Evolutionary conservation across 2,329 filamentous ascomycete species (phyloP).

Genomic region (Pyrenochaeta sp.): DNA sequence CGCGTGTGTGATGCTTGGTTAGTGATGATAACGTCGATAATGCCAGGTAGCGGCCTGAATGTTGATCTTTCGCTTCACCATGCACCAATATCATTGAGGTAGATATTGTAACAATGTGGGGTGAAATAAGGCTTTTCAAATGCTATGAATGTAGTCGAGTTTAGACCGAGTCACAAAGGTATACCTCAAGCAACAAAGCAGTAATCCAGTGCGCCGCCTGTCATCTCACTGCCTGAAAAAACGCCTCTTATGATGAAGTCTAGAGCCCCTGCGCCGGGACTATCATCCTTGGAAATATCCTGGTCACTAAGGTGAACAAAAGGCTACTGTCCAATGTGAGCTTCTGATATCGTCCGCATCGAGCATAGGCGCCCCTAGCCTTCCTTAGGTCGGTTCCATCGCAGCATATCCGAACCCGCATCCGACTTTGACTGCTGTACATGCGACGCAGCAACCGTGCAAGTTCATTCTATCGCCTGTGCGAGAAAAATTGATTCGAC

Average conservation of each 20-base stretch:
- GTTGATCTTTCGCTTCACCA: background rate
- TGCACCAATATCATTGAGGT: too few relatives aligned
- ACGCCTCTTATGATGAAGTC: background rate
- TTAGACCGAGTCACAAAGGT: too few relatives aligned
- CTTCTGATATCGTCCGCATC: background rate
- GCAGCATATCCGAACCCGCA: background rate
- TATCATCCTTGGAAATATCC: background rate
- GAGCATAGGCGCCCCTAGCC: background rate
- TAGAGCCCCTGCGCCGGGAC: background rate
- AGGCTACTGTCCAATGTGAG: conserved; percentile 1
- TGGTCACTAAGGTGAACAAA: conserved; percentile 2
- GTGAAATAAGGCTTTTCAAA: too few relatives aligned
- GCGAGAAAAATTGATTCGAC: background rate
- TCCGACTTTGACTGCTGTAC: background rate
- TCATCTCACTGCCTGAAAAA: background rate
- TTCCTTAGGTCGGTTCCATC: background rate
- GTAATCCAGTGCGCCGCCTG: background rate
- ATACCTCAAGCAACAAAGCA: background rate
- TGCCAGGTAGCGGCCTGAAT: background rate
- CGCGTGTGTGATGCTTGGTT: background rate
- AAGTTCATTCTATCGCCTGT: background rate
- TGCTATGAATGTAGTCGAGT: too few relatives aligned
- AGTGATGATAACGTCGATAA: background rate
- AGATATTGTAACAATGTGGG: too few relatives aligned
- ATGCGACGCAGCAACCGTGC: background rate